phyloP scores from a whole-genome alignment of 2,329 filamentous ascomycete species.

The Colletotrichum agaves region DNA sequence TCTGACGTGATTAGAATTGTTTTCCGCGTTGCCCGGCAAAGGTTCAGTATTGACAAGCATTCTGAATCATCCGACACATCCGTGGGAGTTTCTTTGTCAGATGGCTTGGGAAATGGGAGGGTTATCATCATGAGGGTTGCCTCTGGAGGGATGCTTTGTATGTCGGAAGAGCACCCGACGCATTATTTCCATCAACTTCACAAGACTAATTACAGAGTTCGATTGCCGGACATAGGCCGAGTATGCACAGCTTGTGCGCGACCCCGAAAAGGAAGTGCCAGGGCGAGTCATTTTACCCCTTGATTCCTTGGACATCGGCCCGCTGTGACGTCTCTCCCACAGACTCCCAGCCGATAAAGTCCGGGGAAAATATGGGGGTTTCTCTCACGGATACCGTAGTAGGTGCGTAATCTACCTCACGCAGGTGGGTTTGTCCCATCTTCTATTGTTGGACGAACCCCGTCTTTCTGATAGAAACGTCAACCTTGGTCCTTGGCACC shows the following conservation, averaged over 20 bases:
- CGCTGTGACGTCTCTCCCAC: constrained; percentile 29
- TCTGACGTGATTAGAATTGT: background rate
- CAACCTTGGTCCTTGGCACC: constrained; percentile 24
- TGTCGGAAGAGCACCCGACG: constrained; percentile 7
- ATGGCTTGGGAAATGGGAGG: background rate
- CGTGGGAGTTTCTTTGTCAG: constrained; percentile 5
- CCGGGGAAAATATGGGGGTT: constrained; percentile 34
- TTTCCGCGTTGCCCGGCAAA: background rate
- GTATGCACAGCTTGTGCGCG: background rate
- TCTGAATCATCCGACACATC: background rate
- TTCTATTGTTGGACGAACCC: constrained; percentile 25
- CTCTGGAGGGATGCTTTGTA: background rate
- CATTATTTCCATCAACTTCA: background rate
- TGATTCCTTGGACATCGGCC: constrained; percentile 25
- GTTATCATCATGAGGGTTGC: constrained; percentile 5
- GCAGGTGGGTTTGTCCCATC: constrained; percentile 11
- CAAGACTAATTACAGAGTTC: background rate
- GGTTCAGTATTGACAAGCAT: background rate
- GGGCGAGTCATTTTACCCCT: constrained; percentile 31
- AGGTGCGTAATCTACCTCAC: constrained; percentile 29
- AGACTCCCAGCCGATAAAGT: constrained; percentile 12
- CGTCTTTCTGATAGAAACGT: constrained; percentile 15
- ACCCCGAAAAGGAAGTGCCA: constrained; percentile 13
- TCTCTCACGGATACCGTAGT: constrained; percentile 5
- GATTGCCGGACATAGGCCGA: constrained; percentile 12